A percentile compares a stretch with the other conserved stretches of the same genome.
phyloP scores from a whole-genome alignment of 208 protist species.

The Trypanosoma rangeli region DNA sequence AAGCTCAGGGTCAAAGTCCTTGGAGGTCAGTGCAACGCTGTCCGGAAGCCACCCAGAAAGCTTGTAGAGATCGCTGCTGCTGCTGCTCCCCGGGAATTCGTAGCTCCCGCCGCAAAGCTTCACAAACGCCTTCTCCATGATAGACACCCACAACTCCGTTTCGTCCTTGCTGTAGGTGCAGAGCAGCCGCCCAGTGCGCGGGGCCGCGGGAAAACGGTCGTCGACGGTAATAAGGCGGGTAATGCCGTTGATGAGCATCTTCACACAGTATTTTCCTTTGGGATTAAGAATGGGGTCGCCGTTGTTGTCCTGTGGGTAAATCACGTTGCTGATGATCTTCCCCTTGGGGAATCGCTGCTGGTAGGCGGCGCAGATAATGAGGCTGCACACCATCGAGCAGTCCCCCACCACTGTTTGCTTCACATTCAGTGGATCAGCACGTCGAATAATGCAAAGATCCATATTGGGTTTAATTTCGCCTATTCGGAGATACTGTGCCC shows the following conservation, averaged over 20 bases:
- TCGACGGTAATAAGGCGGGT: slow-evolving; percentile 88
- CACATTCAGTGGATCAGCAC: slow-evolving; percentile 80
- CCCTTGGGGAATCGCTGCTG: slow-evolving; percentile 81
- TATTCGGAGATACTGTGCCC: slow-evolving; percentile 31
- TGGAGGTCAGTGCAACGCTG: slow-evolving; percentile 29
- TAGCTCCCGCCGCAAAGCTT: slow-evolving; percentile 88
- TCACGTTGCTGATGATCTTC: slow-evolving; percentile 85
- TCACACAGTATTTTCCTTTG: slow-evolving; percentile 89
- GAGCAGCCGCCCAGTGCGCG: slow-evolving; percentile 29
- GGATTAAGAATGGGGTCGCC: slow-evolving; percentile 79
- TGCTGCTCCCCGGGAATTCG: slow-evolving; percentile 82
- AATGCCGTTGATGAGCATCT: slow-evolving; percentile 92
- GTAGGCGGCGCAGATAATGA: slow-evolving; percentile 79
- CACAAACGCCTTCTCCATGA: slow-evolving; percentile 90
- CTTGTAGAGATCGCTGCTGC: slow-evolving; percentile 86
- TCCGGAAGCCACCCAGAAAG: slow-evolving; percentile 90
- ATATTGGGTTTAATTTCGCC: slow-evolving; percentile 14
- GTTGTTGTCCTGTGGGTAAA: slow-evolving; percentile 83
- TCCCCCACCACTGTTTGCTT: slow-evolving; percentile 86
- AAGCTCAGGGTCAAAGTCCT: slow-evolving; percentile 62
- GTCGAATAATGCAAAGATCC: slow-evolving; percentile 43
- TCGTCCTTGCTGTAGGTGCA: slow-evolving; percentile 36
- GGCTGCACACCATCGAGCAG: slow-evolving; percentile 83
- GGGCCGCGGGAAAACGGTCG: slow-evolving; percentile 76
- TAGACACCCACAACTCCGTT: slow-evolving; percentile 67